Percentiles rank a stretch among this genome's conserved stretches.
Evolutionary conservation across 192 early-diverging fungal genomes (phyloP).

Genomic region (Helicostylum pulchrum): DNA sequence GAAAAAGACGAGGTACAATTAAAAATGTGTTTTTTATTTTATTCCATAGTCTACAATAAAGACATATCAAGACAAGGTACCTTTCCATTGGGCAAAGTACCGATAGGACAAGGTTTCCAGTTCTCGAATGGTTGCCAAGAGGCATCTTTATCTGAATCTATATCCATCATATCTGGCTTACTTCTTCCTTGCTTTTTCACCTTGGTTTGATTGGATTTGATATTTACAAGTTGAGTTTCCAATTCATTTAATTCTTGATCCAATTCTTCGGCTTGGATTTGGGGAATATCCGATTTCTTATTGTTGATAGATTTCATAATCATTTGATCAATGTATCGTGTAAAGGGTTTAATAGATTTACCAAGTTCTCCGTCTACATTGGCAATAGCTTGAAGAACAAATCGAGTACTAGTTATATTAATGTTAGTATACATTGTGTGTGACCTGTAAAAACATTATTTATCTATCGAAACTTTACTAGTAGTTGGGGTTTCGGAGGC

Average conservation of each 20-base stretch:
- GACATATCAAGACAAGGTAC: constrained; percentile 39
- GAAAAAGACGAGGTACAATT: too few relatives aligned
- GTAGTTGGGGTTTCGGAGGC: constrained; percentile 55
- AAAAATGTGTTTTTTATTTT: too few relatives aligned
- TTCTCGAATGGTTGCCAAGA: constrained; percentile 32
- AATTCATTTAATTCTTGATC: constrained; percentile 7
- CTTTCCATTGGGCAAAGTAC: constrained; percentile 38
- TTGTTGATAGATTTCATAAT: constrained; percentile 6
- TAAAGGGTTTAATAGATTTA: constrained; percentile 26
- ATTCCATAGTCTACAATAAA: too few relatives aligned
- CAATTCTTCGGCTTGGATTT: neutral
- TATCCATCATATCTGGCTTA: neutral
- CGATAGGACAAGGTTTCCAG: constrained; percentile 41
- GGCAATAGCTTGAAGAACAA: constrained; percentile 26
- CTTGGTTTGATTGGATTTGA: neutral
- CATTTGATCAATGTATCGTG: constrained; percentile 36
- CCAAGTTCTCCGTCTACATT: constrained; percentile 20
- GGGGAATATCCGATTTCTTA: neutral
- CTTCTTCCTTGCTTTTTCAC: neutral
- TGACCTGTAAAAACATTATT: too few relatives aligned
- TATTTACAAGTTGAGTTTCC: constrained; percentile 3
- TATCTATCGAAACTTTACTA: constrained; percentile 41
- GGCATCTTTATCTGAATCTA: neutral
- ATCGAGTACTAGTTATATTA: constrained; percentile 28
- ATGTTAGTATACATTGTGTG: neutral